phyloP scores from a whole-genome alignment of 1,284 basidiomycete species.

The Trametes pubescens region DNA sequence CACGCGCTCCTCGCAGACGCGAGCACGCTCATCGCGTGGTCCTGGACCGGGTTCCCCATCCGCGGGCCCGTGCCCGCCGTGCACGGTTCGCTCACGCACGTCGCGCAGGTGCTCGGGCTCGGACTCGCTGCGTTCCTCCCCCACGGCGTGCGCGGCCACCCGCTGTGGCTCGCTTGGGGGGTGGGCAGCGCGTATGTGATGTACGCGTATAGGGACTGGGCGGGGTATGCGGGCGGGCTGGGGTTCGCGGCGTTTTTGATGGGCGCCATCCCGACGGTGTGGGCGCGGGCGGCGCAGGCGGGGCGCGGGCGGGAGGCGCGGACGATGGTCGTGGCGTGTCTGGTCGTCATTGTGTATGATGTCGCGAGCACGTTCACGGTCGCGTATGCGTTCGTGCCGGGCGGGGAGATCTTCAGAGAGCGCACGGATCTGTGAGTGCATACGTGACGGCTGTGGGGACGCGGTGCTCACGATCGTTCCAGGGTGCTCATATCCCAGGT shows the following conservation, averaged over 20 bases:
- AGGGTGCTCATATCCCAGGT: constrained; percentile 65
- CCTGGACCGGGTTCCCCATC: constrained; percentile 89
- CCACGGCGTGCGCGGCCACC: constrained; percentile 49
- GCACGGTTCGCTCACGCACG: constrained; percentile 75
- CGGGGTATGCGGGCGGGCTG: constrained; percentile 78
- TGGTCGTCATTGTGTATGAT: constrained; percentile 72
- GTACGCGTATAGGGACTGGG: constrained; percentile 75
- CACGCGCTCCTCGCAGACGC: constrained; percentile 85
- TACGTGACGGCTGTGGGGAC: not conserved
- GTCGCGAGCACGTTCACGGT: constrained; percentile 81
- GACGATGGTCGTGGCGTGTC: constrained; percentile 64
- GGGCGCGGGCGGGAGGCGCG: constrained; percentile 48
- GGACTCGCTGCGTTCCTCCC: constrained; percentile 51
- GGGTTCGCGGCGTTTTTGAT: constrained; percentile 74
- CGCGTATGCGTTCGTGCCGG: constrained; percentile 95
- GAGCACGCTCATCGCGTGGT: constrained; percentile 89
- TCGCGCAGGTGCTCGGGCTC: constrained; percentile 70
- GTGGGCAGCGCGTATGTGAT: constrained; percentile 62
- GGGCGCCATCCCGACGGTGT: constrained; percentile 66
- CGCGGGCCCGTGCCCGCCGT: constrained; percentile 80
- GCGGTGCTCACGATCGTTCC: not conserved
- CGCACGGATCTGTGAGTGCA: constrained; percentile 72
- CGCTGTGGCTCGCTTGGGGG: constrained; percentile 61
- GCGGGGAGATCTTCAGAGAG: constrained; percentile 82
- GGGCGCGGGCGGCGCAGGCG: constrained; percentile 52